These are phyloP conservation scores for Monosporozyma siamensis DNA, from an alignment of 805 yeast genomes.

Conservation along the genomic window DNA sequence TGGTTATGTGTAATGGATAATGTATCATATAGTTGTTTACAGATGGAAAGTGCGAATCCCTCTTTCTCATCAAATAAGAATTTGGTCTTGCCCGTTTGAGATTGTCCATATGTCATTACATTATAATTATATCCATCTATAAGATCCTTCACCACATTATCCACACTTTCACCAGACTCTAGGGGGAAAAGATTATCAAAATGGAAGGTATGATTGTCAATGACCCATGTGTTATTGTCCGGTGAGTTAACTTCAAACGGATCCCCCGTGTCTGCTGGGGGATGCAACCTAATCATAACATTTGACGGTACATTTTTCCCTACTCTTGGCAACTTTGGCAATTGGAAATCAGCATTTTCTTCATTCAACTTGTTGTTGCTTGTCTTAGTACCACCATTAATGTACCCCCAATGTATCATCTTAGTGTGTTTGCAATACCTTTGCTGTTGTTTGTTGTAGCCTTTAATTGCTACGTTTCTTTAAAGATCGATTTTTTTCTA, in stretches of 20 bases:
- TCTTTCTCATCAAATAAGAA: constrained; percentile 60
- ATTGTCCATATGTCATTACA: constrained; percentile 70
- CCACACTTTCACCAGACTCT: neutral
- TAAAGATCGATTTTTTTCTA: neutral
- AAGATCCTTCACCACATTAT: constrained; percentile 8
- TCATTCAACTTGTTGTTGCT: neutral
- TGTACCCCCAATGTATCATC: constrained; percentile 4
- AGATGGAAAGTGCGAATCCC: constrained; percentile 69
- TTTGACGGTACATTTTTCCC: neutral
- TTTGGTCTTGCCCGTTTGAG: constrained; percentile 67
- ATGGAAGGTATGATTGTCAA: neutral
- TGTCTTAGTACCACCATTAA: neutral
- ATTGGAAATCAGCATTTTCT: neutral
- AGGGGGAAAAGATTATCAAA: neutral
- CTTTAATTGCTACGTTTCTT: no score
- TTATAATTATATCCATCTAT: constrained; percentile 67
- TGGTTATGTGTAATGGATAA: neutral
- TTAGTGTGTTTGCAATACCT: no score
- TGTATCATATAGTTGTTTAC: constrained; percentile 39
- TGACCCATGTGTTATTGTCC: neutral
- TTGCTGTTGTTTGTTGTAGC: no score
- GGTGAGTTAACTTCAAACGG: neutral
- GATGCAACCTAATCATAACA: neutral
- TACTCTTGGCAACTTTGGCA: neutral
- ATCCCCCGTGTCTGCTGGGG: no score